Conservation (phyloP, 1,139 yeast species). For the Wickerhamomyces sp. region DNA sequence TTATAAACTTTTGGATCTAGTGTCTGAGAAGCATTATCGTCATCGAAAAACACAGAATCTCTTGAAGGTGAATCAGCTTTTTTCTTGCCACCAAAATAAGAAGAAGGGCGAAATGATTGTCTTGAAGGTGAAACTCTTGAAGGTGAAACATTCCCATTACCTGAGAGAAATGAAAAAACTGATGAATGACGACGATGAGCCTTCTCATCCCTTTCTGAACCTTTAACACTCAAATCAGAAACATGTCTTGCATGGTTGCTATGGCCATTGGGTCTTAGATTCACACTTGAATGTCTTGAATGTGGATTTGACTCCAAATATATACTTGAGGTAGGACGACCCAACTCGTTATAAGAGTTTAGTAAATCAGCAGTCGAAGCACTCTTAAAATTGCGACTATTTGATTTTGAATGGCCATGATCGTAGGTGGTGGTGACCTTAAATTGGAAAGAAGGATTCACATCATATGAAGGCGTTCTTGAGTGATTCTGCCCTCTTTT, state of each 20-base stretch:
- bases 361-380: conserved; percentile 19
- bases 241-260: conserved; percentile 15
- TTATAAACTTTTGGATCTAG: conserved; percentile 19
- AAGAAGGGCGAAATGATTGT: conserved; percentile 9
- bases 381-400: conserved; percentile 18
- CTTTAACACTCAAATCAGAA: conserved; percentile 16
- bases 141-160: conserved; percentile 9
- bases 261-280: conserved; percentile 3
- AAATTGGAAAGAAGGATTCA: conserved; percentile 17
- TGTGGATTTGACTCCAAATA: conserved; percentile 21
- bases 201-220: conserved; percentile 7
- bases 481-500: conserved; percentile 20
- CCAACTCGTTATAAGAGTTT: conserved; percentile 5
- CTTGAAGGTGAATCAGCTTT: conserved; percentile 3
- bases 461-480: conserved; percentile 25
- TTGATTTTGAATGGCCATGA: conserved; percentile 15
- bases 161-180: conserved; percentile 40
- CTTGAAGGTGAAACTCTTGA: conserved; percentile 15
- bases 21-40: conserved; percentile 5
- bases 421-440: conserved; percentile 15
- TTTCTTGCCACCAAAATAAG: neutral
- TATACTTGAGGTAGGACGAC: conserved; percentile 26
- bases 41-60: neutral
- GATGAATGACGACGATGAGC: conserved; percentile 39
- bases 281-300: conserved; percentile 22